These are phyloP conservation scores for Puccinellia tenuiflora DNA, from an alignment of 176 grass and related monocot species.

Conservation along the genomic window DNA sequence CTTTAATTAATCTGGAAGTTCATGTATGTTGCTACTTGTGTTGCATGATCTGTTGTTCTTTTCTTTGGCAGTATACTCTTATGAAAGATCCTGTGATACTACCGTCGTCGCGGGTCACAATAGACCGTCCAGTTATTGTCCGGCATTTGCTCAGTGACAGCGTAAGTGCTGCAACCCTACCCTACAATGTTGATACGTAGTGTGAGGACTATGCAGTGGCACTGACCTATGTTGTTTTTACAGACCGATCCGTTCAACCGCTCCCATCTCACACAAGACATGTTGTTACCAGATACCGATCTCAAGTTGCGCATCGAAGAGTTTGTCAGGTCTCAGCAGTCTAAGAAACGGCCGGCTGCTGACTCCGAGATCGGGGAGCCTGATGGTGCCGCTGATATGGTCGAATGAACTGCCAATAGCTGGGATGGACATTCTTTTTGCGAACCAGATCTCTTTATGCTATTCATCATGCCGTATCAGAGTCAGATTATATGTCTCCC, in stretches of 20 bases:
- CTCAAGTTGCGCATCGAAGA: slow-evolving; percentile 70
- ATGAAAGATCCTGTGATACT: slow-evolving; percentile 98
- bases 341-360: slow-evolving; percentile 23
- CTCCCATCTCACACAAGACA: slow-evolving; percentile 91
- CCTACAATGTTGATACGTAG: background rate
- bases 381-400: slow-evolving; percentile 41
- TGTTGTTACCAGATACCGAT: slow-evolving; percentile 74
- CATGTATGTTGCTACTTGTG: background rate
- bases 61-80: slow-evolving; percentile 66
- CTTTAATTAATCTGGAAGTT: background rate
- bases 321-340: slow-evolving; percentile 65
- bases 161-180: slow-evolving; percentile 31
- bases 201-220: background rate
- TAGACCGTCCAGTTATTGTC: slow-evolving; percentile 86
- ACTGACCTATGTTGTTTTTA: slow-evolving; percentile 25
- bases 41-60: background rate
- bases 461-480: background rate
- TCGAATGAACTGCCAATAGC: slow-evolving; percentile 23
- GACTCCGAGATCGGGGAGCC: slow-evolving; percentile 16
- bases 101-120: slow-evolving; percentile 68
- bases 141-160: slow-evolving; percentile 92
- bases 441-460: background rate
- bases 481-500: background rate
- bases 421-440: background rate
- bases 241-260: slow-evolving; percentile 97